Evolutionary conservation across 371 early-diverging fungal species (phyloP).

Genomic region (Mucor velutinosus): DNA sequence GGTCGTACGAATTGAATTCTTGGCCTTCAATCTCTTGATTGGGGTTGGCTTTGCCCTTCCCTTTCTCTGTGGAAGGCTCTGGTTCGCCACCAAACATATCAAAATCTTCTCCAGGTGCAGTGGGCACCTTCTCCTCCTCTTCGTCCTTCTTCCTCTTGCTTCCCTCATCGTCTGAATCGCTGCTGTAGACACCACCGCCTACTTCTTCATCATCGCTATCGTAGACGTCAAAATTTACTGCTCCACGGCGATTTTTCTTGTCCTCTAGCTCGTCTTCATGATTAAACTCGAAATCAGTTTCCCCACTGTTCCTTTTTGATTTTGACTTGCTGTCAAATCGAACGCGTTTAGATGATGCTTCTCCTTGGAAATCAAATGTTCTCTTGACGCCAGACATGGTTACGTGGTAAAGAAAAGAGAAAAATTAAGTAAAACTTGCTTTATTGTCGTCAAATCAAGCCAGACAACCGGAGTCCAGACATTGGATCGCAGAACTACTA

Average conservation of each 20-base stretch:
- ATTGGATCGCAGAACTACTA: neutral
- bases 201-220: slow-evolving; percentile 61
- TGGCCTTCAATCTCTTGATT: slow-evolving; percentile 57
- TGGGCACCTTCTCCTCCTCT: slow-evolving; percentile 23
- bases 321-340: slow-evolving; percentile 32
- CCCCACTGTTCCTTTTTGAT: neutral
- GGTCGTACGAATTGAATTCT: slow-evolving; percentile 45
- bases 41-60: slow-evolving; percentile 25
- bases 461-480: neutral
- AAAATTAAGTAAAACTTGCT: neutral
- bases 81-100: slow-evolving; percentile 66
- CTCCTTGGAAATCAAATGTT: slow-evolving; percentile 25
- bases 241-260: slow-evolving; percentile 54
- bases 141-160: slow-evolving; percentile 12
- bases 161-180: slow-evolving; percentile 46
- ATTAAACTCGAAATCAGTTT: slow-evolving; percentile 48
- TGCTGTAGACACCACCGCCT: slow-evolving; percentile 51
- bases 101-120: slow-evolving; percentile 43
- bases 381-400: slow-evolving; percentile 20
- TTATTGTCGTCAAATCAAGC: neutral
- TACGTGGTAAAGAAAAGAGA: neutral
- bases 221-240: slow-evolving; percentile 54
- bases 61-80: slow-evolving; percentile 18
- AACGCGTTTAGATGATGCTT: slow-evolving; percentile 37
- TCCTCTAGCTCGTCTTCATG: slow-evolving; percentile 51